These are phyloP conservation scores for Auricularia heimuer DNA, from an alignment of 768 basidiomycete genomes.

Conservation along the genomic window DNA sequence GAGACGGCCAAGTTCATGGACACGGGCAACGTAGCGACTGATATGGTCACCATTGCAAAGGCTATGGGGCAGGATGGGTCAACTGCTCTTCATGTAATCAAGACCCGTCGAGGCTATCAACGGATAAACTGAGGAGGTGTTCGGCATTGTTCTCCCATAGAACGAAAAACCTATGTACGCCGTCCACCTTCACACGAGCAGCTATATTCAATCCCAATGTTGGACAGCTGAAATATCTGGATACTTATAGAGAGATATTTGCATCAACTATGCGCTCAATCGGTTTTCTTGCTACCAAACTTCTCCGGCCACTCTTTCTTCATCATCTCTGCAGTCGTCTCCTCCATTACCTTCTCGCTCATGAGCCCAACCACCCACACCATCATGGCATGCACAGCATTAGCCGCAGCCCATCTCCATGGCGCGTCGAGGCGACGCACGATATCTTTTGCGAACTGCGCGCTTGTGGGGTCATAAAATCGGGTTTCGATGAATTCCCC, in stretches of 20 bases:
- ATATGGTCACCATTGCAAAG: slow-evolving; percentile 1
- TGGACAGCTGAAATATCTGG: too few species aligned
- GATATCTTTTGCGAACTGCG: not conserved
- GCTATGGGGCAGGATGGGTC: slow-evolving; percentile 7
- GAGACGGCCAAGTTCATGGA: not conserved
- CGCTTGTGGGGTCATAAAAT: not conserved
- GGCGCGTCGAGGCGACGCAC: not conserved
- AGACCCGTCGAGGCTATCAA: too few species aligned
- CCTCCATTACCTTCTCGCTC: not conserved
- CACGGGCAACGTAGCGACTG: not conserved
- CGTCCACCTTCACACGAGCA: too few species aligned
- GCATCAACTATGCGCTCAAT: not conserved
- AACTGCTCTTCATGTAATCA: slow-evolving; percentile 7
- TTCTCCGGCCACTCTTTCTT: not conserved
- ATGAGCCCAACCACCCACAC: not conserved
- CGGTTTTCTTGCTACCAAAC: not conserved
- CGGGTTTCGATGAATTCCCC: not conserved
- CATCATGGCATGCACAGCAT: not conserved
- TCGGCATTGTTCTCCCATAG: too few species aligned
- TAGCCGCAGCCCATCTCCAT: not conserved
- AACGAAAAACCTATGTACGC: too few species aligned
- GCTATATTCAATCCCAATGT: too few species aligned
- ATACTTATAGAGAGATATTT: too few species aligned
- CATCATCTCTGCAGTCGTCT: not conserved
- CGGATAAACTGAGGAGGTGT: too few species aligned